These are phyloP conservation scores for Rhodosporidiobolus sp. DNA, from an alignment of 768 basidiomycete species.

Conservation along the genomic window DNA sequence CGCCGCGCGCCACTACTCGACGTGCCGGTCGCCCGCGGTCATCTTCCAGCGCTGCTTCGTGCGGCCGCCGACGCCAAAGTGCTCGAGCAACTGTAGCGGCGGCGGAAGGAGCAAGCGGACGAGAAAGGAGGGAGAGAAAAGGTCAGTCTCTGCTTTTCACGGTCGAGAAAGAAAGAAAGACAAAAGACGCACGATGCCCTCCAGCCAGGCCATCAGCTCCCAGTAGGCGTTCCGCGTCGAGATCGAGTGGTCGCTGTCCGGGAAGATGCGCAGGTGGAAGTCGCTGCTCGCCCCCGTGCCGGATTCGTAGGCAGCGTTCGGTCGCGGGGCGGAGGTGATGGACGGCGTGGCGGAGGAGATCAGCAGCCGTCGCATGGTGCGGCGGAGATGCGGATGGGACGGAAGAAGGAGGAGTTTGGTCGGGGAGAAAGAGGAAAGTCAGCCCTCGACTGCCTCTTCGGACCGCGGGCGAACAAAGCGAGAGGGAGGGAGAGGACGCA, in stretches of 20 bases:
- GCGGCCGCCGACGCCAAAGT: slow-evolving; percentile 34
- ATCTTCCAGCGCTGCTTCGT: slow-evolving; percentile 34
- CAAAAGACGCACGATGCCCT: slow-evolving; percentile 60
- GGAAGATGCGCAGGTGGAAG: slow-evolving; percentile 86
- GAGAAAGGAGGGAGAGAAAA: no score
- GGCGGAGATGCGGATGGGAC: no score
- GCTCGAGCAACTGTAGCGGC: slow-evolving; percentile 21
- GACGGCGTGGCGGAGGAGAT: no score
- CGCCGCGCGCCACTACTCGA: neutral
- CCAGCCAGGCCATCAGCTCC: slow-evolving; percentile 85
- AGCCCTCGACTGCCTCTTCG: neutral
- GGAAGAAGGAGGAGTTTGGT: neutral
- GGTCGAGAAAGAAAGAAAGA: neutral
- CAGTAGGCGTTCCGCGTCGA: slow-evolving; percentile 67
- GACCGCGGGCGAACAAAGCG: neutral
- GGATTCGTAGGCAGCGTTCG: no score
- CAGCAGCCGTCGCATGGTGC: no score
- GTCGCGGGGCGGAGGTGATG: no score
- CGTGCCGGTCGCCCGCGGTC: neutral
- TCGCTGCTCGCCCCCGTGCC: no score
- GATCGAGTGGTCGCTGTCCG: slow-evolving; percentile 90
- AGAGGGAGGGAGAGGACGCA: slow-evolving; percentile 43
- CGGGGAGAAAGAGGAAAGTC: neutral
- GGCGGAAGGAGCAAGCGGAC: neutral
- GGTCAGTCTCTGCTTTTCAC: no score